Conservation (phyloP, 371 early-diverging fungal genomes). For the Capillidium heterosporum region DNA sequence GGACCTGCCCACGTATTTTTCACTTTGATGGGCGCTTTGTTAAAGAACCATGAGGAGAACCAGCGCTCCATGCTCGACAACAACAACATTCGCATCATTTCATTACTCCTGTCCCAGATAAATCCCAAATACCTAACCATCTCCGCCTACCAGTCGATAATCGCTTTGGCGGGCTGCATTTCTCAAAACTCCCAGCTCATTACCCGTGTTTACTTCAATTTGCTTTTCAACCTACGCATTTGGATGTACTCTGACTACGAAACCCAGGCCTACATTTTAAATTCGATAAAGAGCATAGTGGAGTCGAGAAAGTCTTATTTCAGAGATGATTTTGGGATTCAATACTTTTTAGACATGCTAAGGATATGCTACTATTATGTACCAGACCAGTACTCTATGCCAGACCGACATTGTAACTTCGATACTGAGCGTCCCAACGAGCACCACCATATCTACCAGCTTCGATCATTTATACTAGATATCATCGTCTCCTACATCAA, state of each 20-base stretch:
- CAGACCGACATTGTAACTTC: constrained; percentile 12
- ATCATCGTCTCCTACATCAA: constrained; percentile 8
- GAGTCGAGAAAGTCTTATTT: constrained; percentile 13
- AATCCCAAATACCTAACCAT: constrained; percentile 15
- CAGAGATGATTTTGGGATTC: constrained; percentile 15
- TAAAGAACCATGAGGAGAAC: constrained; percentile 15
- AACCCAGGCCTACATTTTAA: constrained; percentile 20
- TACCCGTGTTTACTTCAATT: constrained; percentile 9
- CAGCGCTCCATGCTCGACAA: constrained; percentile 15
- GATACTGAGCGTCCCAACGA: constrained; percentile 9
- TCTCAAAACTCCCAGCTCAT: constrained; percentile 7
- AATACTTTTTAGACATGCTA: constrained; percentile 19
- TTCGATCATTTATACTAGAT: constrained; percentile 10
- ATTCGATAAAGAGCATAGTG: constrained; percentile 15
- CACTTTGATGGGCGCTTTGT: constrained; percentile 15
- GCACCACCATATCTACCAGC: constrained; percentile 7
- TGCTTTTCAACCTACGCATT: constrained; percentile 21
- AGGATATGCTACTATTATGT: constrained; percentile 19
- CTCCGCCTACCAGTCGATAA: constrained; percentile 13
- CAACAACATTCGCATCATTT: constrained; percentile 17
- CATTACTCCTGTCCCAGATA: constrained; percentile 20
- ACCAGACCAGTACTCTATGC: constrained; percentile 13
- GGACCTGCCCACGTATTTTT: constrained; percentile 13
- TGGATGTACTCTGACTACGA: constrained; percentile 17
- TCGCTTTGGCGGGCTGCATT: constrained; percentile 8